Base-by-base conservation (phyloP, 73 alveolate genomes). In the Blepharisma japonicum region DNA sequence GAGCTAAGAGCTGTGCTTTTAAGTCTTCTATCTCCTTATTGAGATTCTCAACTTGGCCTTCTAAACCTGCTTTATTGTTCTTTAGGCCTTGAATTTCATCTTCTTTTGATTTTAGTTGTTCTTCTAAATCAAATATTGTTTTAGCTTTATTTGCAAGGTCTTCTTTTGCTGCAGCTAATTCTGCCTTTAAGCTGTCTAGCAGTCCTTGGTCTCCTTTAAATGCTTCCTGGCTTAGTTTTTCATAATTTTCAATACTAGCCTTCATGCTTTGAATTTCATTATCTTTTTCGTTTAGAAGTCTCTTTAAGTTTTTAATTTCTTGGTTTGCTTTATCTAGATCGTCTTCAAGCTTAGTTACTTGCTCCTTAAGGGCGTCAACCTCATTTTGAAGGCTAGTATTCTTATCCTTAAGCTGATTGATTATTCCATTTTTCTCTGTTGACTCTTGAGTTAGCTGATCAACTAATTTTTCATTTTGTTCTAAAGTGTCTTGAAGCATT, bases 251-350 rank as follows among this genome's bases (percentile, higher is more conserved):
- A 32, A 32, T 32, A 3, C 5, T 32, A 32, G 42, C 42, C 42
- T 32, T 32, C 42, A 32, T 32, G 42, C 42, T 32, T 32, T 32
- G 42, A 48, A 61, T 61, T 14, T 25, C 49, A 61, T n/a, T 20
- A 39, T 61, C 74, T 61, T 61, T 61, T 14, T 61, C 74, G 2
- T 61, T 61, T 14, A 25, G 2, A 61, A 39, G 18, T 25, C 74
- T 61, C 23, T 39, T 14, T 14, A 61, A 39, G 46, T 61, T 61
- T 61, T 39, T 14, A 61, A 61, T n/a, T 61, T 61, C 74, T 61
- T 25, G 39, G 23, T n/a, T 20, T 8, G 14, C 47, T 14, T n/a
- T 14, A 5, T 61, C 74, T 8, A 61, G 47, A 2, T 61, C 74
- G 23, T 61, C 74, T 61, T 25, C 47, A 20, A 25, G 50, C 23